These are phyloP conservation scores for Dactylis glomerata DNA, from an alignment of 176 grass and related monocot species.

Conservation along the genomic window DNA sequence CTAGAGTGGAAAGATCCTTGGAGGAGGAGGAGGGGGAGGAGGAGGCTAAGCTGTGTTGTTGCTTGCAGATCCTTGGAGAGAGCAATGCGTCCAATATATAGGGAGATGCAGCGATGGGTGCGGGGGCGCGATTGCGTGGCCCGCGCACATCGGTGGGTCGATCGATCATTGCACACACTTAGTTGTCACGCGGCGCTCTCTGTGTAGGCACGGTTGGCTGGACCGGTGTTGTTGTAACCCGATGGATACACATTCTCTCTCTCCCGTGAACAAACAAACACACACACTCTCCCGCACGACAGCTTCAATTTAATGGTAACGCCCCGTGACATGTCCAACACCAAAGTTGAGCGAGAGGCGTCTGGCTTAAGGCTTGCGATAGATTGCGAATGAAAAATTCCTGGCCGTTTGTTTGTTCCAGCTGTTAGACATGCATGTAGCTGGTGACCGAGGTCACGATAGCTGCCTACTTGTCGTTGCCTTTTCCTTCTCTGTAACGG, in stretches of 20 bases:
- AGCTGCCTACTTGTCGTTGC: neutral
- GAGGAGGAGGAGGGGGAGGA: neutral
- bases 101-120: neutral
- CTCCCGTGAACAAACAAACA: no score
- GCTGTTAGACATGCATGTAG: constrained; percentile 17
- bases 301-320: neutral
- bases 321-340: constrained; percentile 28
- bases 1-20: no score
- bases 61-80: constrained; percentile 18
- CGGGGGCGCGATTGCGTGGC: neutral
- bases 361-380: neutral
- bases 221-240: neutral
- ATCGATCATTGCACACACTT: constrained; percentile 44
- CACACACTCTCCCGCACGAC: no score
- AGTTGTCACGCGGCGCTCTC: constrained; percentile 17
- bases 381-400: neutral
- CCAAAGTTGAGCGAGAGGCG: neutral
- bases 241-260: neutral
- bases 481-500: constrained; percentile 26
- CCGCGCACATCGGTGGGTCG: neutral
- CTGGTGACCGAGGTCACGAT: neutral
- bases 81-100: constrained; percentile 28
- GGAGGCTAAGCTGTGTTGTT: neutral
- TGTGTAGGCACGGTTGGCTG: neutral
- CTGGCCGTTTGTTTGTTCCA: constrained; percentile 18